Evolutionary conservation across 768 basidiomycete genomes (phyloP), one percentile per base, ranked within the genome.

Genomic region (Gautieria morchelliformis): DNA sequence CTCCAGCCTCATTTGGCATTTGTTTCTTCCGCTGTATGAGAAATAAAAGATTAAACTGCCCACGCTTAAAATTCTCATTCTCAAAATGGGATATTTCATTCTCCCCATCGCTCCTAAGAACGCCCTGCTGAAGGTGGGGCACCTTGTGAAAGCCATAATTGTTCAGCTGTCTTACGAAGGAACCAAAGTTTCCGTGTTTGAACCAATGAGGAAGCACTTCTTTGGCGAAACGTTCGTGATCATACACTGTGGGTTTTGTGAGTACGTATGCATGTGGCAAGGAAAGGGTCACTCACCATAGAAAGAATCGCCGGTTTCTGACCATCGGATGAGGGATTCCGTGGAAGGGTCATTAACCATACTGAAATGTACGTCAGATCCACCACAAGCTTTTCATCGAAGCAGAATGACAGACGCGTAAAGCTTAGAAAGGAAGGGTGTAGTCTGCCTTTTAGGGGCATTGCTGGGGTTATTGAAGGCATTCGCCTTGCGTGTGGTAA

Each of bases 101-200:
- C 61, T 87, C 87, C 53, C 80, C 75, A 58, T 93, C 90, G 68
- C 83, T 80, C 66, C 84, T 87, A 60, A 97, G 78, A 27, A 92
- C 93, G 47, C 94, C 93, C 69, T 95, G 90, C 65, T 95, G 93
- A 19, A 97, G 82, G 67, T 98, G 93, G 0, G 93, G 94, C 48
- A 97, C 91, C 74, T 89, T 89, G 78, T 90, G 89, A 69, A 93
- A 93, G 55, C 90, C 90, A 70, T 94, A 96, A 89, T 93, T 93
- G 77, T 94, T 96, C 62, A 94, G 78, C 67, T 96, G 92, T 14
- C 92, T 80, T 17, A 94, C 92, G 64, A 96, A 96, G 35, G 87
- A 89, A 58, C 82, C 81, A 71, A 96, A 98, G 69, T 95, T 96
- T 60, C 87, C 84, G 72, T 98, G 96, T 69, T 99, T 99, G 83